Evolutionary conservation across 345 rosid genomes (phyloP).

Genomic region (Citrus reticulata): DNA sequence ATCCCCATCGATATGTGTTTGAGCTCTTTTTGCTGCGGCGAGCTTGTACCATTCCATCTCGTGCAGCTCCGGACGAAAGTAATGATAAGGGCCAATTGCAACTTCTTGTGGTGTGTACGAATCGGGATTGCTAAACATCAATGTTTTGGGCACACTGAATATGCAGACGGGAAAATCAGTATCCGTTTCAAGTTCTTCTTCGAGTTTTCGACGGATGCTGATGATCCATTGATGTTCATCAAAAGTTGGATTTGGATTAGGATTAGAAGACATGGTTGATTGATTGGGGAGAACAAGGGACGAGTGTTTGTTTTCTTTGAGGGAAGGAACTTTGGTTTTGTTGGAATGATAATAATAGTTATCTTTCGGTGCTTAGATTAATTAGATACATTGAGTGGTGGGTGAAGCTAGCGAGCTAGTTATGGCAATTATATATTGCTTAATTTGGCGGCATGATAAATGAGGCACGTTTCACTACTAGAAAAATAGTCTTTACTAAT

Average conservation of each 20-base stretch:
- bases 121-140: conserved; percentile 44
- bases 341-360: too few species aligned
- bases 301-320: too few species aligned
- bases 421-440: too few species aligned
- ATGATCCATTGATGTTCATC: conserved; percentile 63
- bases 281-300: too few species aligned
- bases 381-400: too few species aligned
- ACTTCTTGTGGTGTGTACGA: conserved; percentile 65
- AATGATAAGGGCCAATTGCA: conserved; percentile 77
- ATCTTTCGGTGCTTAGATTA: too few species aligned
- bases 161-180: conserved; percentile 43
- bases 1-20: conserved; percentile 18
- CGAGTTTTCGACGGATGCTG: conserved; percentile 46
- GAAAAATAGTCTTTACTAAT: fast-evolving
- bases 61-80: conserved; percentile 55
- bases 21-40: conserved; percentile 45
- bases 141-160: conserved; percentile 60
- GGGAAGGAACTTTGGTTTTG: too few species aligned
- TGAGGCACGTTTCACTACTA: too few species aligned
- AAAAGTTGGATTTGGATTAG: conserved; percentile 17
- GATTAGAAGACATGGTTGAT: too few species aligned
- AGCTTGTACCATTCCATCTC: conserved; percentile 74
- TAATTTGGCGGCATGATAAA: too few species aligned
- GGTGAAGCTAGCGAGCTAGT: too few species aligned
- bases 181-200: conserved; percentile 55